A percentile compares a stretch with the other conserved stretches of the same genome.
phyloP scores from a whole-genome alignment of 1,139 yeast genomes.

The Diutina siamensis region DNA sequence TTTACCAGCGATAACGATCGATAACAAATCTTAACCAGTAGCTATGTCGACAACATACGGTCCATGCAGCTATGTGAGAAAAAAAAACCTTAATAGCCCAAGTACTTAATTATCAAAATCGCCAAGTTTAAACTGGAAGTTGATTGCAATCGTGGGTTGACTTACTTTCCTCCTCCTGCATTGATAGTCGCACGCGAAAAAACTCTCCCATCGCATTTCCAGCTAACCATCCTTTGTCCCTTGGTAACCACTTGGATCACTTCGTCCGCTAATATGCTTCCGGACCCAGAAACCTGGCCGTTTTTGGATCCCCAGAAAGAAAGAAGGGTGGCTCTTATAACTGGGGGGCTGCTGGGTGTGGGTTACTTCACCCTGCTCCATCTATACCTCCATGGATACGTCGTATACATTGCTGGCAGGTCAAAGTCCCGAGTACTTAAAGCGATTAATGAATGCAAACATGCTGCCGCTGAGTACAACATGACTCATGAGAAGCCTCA shows the following conservation, averaged over 20 bases:
- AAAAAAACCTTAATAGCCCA: too few species aligned
- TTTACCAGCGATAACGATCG: too few species aligned
- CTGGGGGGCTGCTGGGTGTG: slow-evolving; percentile 75
- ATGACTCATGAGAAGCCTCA: slow-evolving; percentile 8
- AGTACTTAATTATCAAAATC: too few species aligned
- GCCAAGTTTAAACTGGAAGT: too few species aligned
- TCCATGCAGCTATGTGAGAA: too few species aligned
- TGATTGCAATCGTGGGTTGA: not conserved
- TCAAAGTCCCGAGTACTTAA: slow-evolving; percentile 40
- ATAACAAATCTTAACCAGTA: too few species aligned
- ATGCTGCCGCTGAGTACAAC: not conserved
- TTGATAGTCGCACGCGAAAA: slow-evolving; percentile 3
- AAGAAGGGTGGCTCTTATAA: slow-evolving; percentile 54
- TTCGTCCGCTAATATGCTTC: not conserved
- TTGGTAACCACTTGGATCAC: not conserved
- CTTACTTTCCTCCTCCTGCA: not conserved
- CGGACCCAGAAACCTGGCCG: slow-evolving; percentile 1
- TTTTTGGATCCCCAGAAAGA: slow-evolving; percentile 28
- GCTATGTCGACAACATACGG: too few species aligned
- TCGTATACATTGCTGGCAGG: slow-evolving; percentile 65
- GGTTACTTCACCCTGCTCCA: slow-evolving; percentile 73
- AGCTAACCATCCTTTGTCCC: not conserved
- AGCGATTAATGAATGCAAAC: slow-evolving; percentile 35
- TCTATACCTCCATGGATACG: slow-evolving; percentile 66
- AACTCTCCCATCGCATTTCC: not conserved